Evolutionary conservation across 2,329 filamentous ascomycete species (phyloP), one percentile per base, ranked within the genome.

Genomic region (Colletotrichum caudatum): DNA sequence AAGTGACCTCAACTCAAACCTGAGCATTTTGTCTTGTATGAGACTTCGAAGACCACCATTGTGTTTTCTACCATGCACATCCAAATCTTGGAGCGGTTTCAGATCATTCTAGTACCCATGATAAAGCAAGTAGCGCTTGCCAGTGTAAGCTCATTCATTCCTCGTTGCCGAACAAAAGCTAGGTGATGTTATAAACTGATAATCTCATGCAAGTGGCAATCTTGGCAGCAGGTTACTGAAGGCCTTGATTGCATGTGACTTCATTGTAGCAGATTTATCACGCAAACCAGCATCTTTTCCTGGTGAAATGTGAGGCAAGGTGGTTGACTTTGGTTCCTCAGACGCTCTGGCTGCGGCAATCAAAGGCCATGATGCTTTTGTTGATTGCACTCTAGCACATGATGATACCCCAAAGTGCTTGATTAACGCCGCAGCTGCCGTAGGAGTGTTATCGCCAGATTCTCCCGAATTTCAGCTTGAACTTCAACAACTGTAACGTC

Each of bases 381-480:
- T 91, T 29, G 61, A 75, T 9, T 78, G 79, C 0, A 75, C 78
- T 82, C 78, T 82, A 46, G 75, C 73, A 2, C 76, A 77, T 7
- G 73, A 75, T 37, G 81, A 84, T 0, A 79, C 89, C 46, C 77
- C 84, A 12, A 80, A 91, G 54, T 58, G 71, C 20, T 46, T 73
- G 51, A 83, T 91, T 57, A 85, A 91, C 35, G 90, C 89, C 0
- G 86, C 89, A 33, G 81, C 88, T 35, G 84, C 84, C 1, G 88
- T 88, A 2, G 88, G 89, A 2, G 88, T 92, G 0, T 83, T 83
- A 89, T 76, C 84, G 88, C 14, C 90, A 91, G 80, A 80, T 92
- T 35, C 89, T 90, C 1, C 87, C 87, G 2, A 89, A 91, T 70
- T 92, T 85, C 53, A 83, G 82, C 37, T 76, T 77, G 53, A 77